A percentile compares a stretch with the other conserved stretches of the same genome.
Evolutionary conservation across 176 grass and related monocot genomes (phyloP).

Genomic region (Zoysia japonica): DNA sequence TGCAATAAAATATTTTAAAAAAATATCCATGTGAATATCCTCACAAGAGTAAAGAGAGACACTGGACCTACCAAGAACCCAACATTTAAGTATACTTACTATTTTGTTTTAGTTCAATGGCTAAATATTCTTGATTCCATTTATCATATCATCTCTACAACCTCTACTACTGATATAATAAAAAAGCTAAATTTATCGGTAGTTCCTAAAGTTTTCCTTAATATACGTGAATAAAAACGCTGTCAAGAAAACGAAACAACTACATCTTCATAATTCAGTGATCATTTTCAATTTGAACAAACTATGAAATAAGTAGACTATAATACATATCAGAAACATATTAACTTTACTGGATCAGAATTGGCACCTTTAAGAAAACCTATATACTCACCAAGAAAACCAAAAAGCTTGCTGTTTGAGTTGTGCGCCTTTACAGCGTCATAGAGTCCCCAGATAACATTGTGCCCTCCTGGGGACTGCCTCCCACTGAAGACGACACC

Average conservation of each 20-base stretch:
- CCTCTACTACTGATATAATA: neutral
- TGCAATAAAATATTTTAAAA: neutral
- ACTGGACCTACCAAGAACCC: neutral
- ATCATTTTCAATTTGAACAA: neutral
- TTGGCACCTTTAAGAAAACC: neutral
- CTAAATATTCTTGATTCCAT: neutral
- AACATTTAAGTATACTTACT: neutral
- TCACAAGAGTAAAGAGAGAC: no score
- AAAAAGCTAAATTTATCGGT: neutral
- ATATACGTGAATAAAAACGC: neutral
- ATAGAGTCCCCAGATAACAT: slow-evolving; percentile 84
- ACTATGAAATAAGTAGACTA: neutral
- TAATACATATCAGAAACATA: neutral
- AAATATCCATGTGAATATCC: neutral
- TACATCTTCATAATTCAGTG: neutral
- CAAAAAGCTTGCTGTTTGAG: slow-evolving; percentile 65
- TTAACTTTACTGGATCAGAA: neutral
- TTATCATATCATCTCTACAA: neutral
- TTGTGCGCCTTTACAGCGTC: slow-evolving; percentile 87
- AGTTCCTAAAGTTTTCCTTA: neutral
- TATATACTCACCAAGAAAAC: slow-evolving; percentile 69
- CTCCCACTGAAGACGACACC: slow-evolving; percentile 88
- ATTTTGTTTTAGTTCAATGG: slow-evolving; percentile 1
- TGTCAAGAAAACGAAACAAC: neutral
- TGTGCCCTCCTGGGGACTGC: slow-evolving; percentile 90